Base-by-base conservation (phyloP, 2,329 filamentous ascomycete genomes). In the Waltergamsia citrina region DNA sequence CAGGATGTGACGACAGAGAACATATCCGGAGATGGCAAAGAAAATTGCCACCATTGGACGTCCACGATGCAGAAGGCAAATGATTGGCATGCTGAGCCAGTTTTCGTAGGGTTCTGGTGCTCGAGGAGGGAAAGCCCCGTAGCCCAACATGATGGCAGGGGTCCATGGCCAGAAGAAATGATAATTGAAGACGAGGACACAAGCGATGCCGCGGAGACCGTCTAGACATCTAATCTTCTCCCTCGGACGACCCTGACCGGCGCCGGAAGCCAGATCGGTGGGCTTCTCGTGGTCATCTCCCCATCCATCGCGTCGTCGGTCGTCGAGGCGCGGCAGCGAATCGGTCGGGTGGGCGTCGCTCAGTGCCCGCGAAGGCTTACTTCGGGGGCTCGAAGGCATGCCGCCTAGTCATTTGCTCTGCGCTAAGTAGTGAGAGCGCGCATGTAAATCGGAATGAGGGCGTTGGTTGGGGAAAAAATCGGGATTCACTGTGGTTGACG, bases 11-110 rank as follows among this genome's bases (percentile, higher is more conserved):
- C 57, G 50, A 16, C 51, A 59, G 22, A 62, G 47, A 18, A 62
- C 59, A 32, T 62, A 62, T n/a, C 59, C 59, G 0, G 59, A 62
- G 19, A 62, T 60, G 43, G 56, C 58, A 32, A 63, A 63, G 48
- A 63, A 63, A 25, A 63, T 58, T 34, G 58, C 55, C 5, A 62
- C 58, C 58, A 62, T 62, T 9, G 58, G 51, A 5, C 56, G 51
- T 4, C 59, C 59, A 25, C 57, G 54, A 34, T 61, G 55, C 39
- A 60, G 31, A 4, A 62, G 51, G 30, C 57, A 60, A 20, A 62
- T 29, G 35, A 62, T 60, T n/a, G 59, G 59, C 30, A 62, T 35
- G 6, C 54, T 52, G 4, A 46, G 40, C 49, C 46, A 53, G 12
- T 44, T 44, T 25, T 37, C 43, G 42, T 57, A 52, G 1, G 56